phyloP scores from a whole-genome alignment of 176 grass and related monocot species.

The Rhynchospora breviuscula region DNA sequence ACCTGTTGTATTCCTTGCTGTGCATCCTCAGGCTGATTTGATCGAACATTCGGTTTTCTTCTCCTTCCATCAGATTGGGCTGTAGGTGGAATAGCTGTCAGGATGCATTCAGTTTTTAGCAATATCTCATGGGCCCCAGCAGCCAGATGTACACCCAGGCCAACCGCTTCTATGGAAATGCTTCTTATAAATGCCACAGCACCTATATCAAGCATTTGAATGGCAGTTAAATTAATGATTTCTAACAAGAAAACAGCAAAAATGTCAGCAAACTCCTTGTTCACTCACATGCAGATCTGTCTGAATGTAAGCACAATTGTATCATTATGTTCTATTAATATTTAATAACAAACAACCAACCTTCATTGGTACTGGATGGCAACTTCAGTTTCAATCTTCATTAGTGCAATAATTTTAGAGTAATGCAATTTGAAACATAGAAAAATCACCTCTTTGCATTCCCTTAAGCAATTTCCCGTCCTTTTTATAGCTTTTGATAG shows the following conservation, averaged over 20 bases:
- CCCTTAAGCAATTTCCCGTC: slow-evolving; percentile 97
- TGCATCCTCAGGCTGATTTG: slow-evolving; percentile 79
- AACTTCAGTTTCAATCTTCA: background rate
- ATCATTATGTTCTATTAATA: background rate
- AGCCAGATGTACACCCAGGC: slow-evolving; percentile 89
- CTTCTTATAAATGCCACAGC: slow-evolving; percentile 89
- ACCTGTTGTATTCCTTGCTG: slow-evolving; percentile 92
- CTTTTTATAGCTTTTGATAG: slow-evolving; percentile 91
- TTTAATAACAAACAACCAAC: background rate
- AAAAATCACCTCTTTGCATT: slow-evolving; percentile 86
- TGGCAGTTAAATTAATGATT: slow-evolving; percentile 1
- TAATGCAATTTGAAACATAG: background rate
- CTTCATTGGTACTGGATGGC: background rate
- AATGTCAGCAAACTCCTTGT: background rate
- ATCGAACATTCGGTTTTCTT: slow-evolving; percentile 56
- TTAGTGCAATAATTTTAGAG: background rate
- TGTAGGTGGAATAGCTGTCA: slow-evolving; percentile 47
- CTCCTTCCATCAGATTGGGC: slow-evolving; percentile 42
- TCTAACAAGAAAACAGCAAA: slow-evolving; percentile 6
- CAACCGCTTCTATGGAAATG: slow-evolving; percentile 84
- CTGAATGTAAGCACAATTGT: background rate
- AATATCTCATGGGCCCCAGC: slow-evolving; percentile 89
- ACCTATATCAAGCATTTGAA: slow-evolving; percentile 35
- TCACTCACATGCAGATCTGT: background rate
- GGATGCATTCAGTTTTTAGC: slow-evolving; percentile 65